Evolutionary conservation across 1,139 yeast species (phyloP).

Genomic region (Oligophagozyma castellii): DNA sequence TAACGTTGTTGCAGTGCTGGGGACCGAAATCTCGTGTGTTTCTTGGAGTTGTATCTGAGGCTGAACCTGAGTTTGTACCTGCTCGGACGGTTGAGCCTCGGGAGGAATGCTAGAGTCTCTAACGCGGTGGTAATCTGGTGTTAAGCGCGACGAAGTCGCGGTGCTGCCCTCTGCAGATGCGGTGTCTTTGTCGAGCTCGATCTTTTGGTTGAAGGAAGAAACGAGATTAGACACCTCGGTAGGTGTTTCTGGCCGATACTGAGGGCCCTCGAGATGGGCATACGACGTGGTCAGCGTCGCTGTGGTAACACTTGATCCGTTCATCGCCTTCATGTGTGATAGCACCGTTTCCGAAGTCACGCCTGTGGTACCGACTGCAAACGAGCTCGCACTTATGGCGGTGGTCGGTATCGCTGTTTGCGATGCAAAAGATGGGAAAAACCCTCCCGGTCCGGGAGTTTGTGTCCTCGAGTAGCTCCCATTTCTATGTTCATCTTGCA

Average conservation of each 20-base stretch:
- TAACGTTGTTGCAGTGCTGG: constrained; percentile 1
- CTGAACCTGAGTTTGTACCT: background rate
- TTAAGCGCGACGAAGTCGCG: background rate
- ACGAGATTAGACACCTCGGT: too few species aligned
- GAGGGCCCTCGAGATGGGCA: background rate
- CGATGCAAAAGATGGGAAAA: constrained; percentile 20
- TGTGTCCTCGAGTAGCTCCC: constrained; percentile 4
- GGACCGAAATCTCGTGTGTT: background rate
- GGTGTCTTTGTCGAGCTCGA: too few species aligned
- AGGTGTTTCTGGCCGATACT: background rate
- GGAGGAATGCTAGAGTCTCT: too few species aligned
- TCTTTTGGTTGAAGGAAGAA: too few species aligned
- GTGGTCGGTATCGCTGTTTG: constrained; percentile 42
- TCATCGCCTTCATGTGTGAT: constrained; percentile 20
- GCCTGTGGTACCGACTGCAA: constrained; percentile 59
- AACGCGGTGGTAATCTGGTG: constrained; percentile 13
- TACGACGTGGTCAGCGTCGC: constrained; percentile 3
- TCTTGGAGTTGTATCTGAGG: background rate
- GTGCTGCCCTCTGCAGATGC: background rate
- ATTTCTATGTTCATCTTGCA: constrained; percentile 4
- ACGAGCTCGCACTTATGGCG: constrained; percentile 45
- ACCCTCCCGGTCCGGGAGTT: constrained; percentile 8
- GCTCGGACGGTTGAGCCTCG: too few species aligned
- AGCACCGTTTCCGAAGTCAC: constrained; percentile 30
- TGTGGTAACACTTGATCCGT: constrained; percentile 8